phyloP scores from a whole-genome alignment of 2,329 filamentous ascomycete genomes.

The Coniella vitis region DNA sequence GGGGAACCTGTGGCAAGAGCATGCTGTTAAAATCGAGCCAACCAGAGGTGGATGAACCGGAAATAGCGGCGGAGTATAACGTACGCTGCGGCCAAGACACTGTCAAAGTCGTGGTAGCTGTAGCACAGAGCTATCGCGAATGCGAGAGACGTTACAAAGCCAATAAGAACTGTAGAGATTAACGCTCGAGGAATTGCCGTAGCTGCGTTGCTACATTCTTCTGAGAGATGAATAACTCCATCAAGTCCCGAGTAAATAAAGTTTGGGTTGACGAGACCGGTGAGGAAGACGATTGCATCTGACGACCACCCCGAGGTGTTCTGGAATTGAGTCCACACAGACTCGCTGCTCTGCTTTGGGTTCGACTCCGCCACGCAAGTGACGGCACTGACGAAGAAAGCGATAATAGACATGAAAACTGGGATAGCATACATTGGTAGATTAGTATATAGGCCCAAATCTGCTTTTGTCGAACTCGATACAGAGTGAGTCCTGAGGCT shows the following conservation, averaged over 20 bases:
- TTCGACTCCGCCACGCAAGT: conserved; percentile 22
- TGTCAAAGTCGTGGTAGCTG: conserved; percentile 18
- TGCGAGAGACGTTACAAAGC: conserved; percentile 26
- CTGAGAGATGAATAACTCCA: conserved; percentile 30
- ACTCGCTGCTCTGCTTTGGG: conserved; percentile 18
- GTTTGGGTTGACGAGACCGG: conserved; percentile 30
- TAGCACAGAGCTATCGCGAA: conserved; percentile 26
- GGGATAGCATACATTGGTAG: background rate
- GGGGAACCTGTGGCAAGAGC: conserved; percentile 1
- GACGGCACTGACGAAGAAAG: conserved; percentile 26
- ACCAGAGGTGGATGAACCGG: too few relatives aligned
- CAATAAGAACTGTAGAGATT: conserved; percentile 26
- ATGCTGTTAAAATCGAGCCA: background rate
- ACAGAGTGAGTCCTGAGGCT: too few relatives aligned
- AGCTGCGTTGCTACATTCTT: conserved; percentile 27
- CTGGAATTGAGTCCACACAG: conserved; percentile 26
- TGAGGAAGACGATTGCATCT: conserved; percentile 29
- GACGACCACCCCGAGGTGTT: conserved; percentile 25
- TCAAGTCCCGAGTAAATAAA: conserved; percentile 32
- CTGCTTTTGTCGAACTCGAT: too few relatives aligned
- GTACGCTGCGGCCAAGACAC: conserved; percentile 14
- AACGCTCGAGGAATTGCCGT: conserved; percentile 27
- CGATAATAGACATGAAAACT: conserved; percentile 21
- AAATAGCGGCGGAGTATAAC: background rate
- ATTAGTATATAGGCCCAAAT: too few relatives aligned